These are phyloP conservation scores for Talaromyces rugulosus DNA, from an alignment of 2,329 filamentous ascomycete species.

Conservation along the genomic window DNA sequence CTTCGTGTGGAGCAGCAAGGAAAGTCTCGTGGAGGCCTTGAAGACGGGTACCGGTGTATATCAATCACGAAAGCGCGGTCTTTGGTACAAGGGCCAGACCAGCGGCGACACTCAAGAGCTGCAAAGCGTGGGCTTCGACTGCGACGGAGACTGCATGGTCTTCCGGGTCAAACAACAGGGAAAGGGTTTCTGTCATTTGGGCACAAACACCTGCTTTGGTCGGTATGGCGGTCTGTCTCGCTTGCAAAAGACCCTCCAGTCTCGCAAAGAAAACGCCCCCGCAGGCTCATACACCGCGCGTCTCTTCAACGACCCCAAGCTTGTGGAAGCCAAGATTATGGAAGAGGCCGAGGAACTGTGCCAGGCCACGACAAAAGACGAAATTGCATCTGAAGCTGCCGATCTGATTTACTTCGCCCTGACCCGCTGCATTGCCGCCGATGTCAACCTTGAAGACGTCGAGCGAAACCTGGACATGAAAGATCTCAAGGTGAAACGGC, in stretches of 20 bases:
- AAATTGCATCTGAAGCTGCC: constrained; percentile 90
- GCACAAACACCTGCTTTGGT: constrained; percentile 89
- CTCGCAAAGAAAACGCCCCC: constrained; percentile 77
- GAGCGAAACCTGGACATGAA: constrained; percentile 91
- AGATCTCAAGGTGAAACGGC: constrained; percentile 89
- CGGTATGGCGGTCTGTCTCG: constrained; percentile 74
- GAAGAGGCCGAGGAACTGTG: constrained; percentile 96
- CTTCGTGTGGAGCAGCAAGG: constrained; percentile 88
- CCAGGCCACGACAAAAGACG: constrained; percentile 73
- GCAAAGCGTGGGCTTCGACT: constrained; percentile 79
- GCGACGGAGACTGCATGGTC: constrained; percentile 86
- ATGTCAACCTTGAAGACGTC: constrained; percentile 81
- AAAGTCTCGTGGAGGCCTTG: constrained; percentile 83
- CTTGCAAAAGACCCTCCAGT: constrained; percentile 80
- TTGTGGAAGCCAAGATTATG: constrained; percentile 93
- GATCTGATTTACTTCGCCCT: constrained; percentile 95
- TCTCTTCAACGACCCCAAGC: constrained; percentile 84
- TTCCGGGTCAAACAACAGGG: constrained; percentile 90
- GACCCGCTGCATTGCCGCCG: constrained; percentile 79
- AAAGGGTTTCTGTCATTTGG: constrained; percentile 86
- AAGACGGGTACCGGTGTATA: constrained; percentile 82
- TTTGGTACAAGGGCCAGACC: constrained; percentile 95
- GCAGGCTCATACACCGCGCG: constrained; percentile 89
- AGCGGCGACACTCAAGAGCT: constrained; percentile 93
- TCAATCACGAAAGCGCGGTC: constrained; percentile 87